Base-by-base conservation (phyloP, 495 filamentous ascomycete genomes). In the Penicillium cosmopolitanum region DNA sequence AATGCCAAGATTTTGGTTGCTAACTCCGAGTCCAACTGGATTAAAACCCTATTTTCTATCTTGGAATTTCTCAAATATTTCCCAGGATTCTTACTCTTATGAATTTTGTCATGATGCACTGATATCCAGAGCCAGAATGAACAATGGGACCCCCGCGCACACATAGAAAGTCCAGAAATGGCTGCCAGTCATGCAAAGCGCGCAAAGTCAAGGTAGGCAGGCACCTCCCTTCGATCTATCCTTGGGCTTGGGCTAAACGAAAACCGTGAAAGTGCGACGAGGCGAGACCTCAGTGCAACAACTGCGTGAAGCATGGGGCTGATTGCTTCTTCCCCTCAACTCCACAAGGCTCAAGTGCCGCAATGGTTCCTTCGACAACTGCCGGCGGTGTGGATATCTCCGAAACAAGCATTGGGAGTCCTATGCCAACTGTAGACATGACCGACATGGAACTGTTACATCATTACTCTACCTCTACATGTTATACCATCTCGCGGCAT, bases 401-500 rank as follows among this genome's bases (percentile, higher is more conserved):
- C 19, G 53, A 51, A 18, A 18, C 51, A 10, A 53, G 38, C 31
- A 15, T 55, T n/a, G 55, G 43, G 18, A 48, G 21, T 33, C 23
- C 36, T 2, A 11, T 44, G 6, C 28, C 56, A 21, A 25, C 25
- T 15, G 40, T 52, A 15, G 44, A 38, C 16, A 48, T 56, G 36
- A 28, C 52, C 7, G 59, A 66, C 10, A 56, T 66, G 44, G 60
- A 42, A 12, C 31, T 66, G 1, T 31, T 66, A 2, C 61, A 66
- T 57, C 64, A 66, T 35, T 66, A 42, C 33, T 55, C 53, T 2
- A 66, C 57, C 8, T 63, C 60, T 8, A 60, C 64, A 2, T 59
- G 50, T 19, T 55, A 63, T 43, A 59, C 54, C 4, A 51, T 63
- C n/a, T 59, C 64, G 9, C 33, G 50, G 11, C 34, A 55, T 25